A percentile compares a stretch with the other conserved stretches of the same genome.
These are phyloP conservation scores for Coix lacrymajobi DNA, from an alignment of 176 grass and related monocot genomes.

Conservation along the genomic window DNA sequence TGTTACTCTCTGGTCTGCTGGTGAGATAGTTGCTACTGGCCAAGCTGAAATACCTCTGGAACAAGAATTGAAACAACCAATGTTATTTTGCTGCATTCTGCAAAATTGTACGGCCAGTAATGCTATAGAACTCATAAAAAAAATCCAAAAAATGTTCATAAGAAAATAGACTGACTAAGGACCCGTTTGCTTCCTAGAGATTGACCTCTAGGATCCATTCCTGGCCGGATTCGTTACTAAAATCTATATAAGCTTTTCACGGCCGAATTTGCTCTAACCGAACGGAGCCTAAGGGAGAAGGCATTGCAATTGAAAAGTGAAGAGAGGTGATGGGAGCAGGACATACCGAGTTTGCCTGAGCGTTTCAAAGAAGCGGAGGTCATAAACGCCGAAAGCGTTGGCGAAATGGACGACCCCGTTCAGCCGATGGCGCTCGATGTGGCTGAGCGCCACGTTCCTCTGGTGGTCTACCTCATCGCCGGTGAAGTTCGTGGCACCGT, in stretches of 20 bases:
- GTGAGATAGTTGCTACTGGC: conserved; percentile 40
- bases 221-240: too few species aligned
- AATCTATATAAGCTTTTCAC: too few species aligned
- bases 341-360: conserved; percentile 49
- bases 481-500: conserved; percentile 24
- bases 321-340: neutral
- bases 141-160: too few species aligned
- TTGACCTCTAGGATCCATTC: too few species aligned
- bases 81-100: neutral
- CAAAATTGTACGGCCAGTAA: neutral
- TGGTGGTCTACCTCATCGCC: conserved; percentile 21
- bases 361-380: conserved; percentile 49
- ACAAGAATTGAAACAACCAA: neutral
- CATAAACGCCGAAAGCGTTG: conserved; percentile 32
- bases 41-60: conserved; percentile 54
- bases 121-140: neutral
- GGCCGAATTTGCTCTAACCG: too few species aligned
- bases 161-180: too few species aligned
- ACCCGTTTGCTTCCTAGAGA: too few species aligned
- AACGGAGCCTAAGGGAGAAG: fast-evolving
- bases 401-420: conserved; percentile 52
- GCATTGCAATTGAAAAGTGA: neutral
- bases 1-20: conserved; percentile 22
- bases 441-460: conserved; percentile 45
- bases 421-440: conserved; percentile 48